These are phyloP conservation scores for Pyrenula massariospora DNA, from an alignment of 495 filamentous ascomycete species.

Conservation along the genomic window DNA sequence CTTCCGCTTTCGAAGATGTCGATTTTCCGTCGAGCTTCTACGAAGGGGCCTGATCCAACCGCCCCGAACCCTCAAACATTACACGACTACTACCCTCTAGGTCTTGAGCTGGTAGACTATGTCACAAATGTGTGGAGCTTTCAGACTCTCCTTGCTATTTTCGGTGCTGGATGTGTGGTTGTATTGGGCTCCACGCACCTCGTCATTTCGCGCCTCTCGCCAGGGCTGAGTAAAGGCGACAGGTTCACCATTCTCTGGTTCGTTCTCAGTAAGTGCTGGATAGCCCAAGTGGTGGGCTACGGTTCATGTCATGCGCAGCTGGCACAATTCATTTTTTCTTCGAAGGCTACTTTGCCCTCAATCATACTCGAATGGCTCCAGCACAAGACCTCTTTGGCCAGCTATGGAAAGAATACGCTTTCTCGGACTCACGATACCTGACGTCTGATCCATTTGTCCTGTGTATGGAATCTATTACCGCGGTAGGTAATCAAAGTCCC, in stretches of 20 bases:
- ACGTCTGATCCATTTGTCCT: constrained; percentile 69
- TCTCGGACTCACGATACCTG: constrained; percentile 75
- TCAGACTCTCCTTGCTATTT: constrained; percentile 37
- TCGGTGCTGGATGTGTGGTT: constrained; percentile 34
- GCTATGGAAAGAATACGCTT: constrained; percentile 81
- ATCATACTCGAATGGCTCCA: constrained; percentile 47
- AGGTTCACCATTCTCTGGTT: constrained; percentile 55
- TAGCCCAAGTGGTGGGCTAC: neutral
- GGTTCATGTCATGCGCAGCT: constrained; percentile 26
- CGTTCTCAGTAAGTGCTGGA: constrained; percentile 38
- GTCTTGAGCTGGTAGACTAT: constrained; percentile 49
- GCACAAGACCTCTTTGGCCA: constrained; percentile 59
- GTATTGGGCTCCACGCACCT: constrained; percentile 39
- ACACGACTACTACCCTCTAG: constrained; percentile 66
- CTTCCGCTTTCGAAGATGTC: too few species aligned
- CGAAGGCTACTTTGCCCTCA: constrained; percentile 71
- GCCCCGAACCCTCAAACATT: neutral
- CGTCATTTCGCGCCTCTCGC: constrained; percentile 32
- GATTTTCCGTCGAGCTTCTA: too few species aligned
- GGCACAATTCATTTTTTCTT: constrained; percentile 67
- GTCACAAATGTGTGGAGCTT: constrained; percentile 45
- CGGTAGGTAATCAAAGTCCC: constrained; percentile 40
- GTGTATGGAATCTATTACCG: constrained; percentile 74
- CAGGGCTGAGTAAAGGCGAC: constrained; percentile 34
- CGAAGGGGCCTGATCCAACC: too few species aligned